These are phyloP conservation scores for Phalaenopsis aphrodite DNA, from an alignment of 106 monocot genomes.

Conservation along the genomic window DNA sequence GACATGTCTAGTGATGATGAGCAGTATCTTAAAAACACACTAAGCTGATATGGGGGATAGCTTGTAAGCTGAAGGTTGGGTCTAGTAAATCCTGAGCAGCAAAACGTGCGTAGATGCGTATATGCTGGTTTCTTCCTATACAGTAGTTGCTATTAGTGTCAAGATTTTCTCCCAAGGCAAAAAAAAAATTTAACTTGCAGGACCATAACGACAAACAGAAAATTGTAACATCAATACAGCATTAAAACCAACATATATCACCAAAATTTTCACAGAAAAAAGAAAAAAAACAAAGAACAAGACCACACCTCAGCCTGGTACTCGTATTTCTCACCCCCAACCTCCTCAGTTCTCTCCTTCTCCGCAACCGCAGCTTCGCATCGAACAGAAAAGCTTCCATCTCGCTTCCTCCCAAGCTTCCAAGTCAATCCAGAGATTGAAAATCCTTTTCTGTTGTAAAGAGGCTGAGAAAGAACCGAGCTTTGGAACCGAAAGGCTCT, in stretches of 20 bases:
- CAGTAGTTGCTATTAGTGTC: no score
- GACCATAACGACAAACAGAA: neutral
- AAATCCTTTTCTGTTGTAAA: slow-evolving; percentile 7
- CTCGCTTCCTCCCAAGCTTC: slow-evolving; percentile 36
- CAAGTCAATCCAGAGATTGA: slow-evolving; percentile 37
- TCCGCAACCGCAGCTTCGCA: slow-evolving; percentile 81
- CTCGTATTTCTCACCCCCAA: slow-evolving; percentile 80
- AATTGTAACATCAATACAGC: neutral
- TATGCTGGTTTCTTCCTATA: no score
- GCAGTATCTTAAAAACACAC: no score
- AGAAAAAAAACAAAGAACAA: neutral
- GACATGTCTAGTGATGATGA: no score
- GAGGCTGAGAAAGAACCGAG: slow-evolving; percentile 21
- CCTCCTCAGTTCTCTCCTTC: slow-evolving; percentile 48
- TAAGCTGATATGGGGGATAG: no score
- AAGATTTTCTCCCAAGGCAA: no score
- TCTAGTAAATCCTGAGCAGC: no score
- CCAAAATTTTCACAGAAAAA: neutral
- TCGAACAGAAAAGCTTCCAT: slow-evolving; percentile 31
- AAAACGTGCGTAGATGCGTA: no score
- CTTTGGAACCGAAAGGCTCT: slow-evolving; percentile 9
- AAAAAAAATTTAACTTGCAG: neutral
- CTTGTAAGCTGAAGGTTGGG: no score
- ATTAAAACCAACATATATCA: neutral
- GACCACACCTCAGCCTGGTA: slow-evolving; percentile 87